Conservation (phyloP, 192 early-diverging fungal genomes). For the Pecoramyces ruminantium region DNA sequence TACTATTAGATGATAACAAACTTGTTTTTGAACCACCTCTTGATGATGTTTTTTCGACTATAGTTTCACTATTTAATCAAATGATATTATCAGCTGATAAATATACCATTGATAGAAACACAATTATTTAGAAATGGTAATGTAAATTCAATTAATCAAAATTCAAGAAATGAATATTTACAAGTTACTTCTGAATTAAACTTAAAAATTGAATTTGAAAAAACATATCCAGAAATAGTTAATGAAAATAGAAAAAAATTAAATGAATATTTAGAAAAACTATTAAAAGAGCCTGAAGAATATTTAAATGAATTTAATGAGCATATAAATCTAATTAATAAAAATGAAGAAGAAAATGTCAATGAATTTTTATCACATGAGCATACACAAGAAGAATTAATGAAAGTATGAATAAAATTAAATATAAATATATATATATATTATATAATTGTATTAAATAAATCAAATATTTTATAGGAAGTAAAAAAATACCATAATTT, state of each 20-base stretch:
- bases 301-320: slow-evolving; percentile 31
- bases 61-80: slow-evolving; percentile 24
- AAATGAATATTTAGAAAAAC: slow-evolving; percentile 7
- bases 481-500: slow-evolving; percentile 7
- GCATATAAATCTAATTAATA: slow-evolving; percentile 18
- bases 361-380: slow-evolving; percentile 24
- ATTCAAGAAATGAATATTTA: slow-evolving; percentile 9
- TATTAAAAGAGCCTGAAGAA: slow-evolving; percentile 17
- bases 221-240: slow-evolving; percentile 27
- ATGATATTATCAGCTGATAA: not conserved
- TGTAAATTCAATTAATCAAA: slow-evolving; percentile 1
- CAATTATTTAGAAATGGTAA: slow-evolving; percentile 1
- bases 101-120: not conserved
- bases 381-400: slow-evolving; percentile 19
- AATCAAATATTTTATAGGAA: slow-evolving; percentile 12
- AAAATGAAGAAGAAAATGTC: slow-evolving; percentile 18
- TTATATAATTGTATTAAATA: not conserved
- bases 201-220: slow-evolving; percentile 30
- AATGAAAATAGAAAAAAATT: slow-evolving; percentile 13
- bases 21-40: slow-evolving; percentile 23
- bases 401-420: slow-evolving; percentile 11
- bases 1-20: slow-evolving; percentile 21
- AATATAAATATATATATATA: not conserved
- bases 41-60: slow-evolving; percentile 19
- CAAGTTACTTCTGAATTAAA: slow-evolving; percentile 31